Percentiles rank a stretch among this genome's conserved stretches.
phyloP scores from a whole-genome alignment of 2,329 filamentous ascomycete genomes.

The Xylariales sp. region DNA sequence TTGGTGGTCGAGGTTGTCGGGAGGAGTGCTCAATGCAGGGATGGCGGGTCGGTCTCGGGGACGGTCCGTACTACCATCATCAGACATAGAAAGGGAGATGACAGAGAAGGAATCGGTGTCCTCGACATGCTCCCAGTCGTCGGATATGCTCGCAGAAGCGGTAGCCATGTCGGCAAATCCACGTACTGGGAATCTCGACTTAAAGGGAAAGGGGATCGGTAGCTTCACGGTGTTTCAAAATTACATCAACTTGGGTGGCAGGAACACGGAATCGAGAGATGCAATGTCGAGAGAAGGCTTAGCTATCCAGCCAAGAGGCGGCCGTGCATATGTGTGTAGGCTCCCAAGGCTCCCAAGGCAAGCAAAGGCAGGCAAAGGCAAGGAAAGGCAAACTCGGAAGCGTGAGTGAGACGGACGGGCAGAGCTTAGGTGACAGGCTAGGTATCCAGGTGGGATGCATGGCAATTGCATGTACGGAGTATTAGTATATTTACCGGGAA shows the following conservation, averaged over 20 bases:
- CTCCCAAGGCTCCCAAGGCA: not conserved
- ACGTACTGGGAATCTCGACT: not conserved
- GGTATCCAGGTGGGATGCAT: slow-evolving; percentile 11
- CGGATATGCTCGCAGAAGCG: slow-evolving; percentile 29
- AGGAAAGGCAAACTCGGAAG: not conserved
- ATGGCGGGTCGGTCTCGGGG: not conserved
- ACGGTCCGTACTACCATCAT: slow-evolving; percentile 27
- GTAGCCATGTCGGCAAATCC: slow-evolving; percentile 28
- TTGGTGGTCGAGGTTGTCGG: slow-evolving; percentile 19
- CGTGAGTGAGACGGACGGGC: slow-evolving; percentile 1
- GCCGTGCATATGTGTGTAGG: slow-evolving; percentile 18
- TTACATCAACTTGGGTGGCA: not conserved
- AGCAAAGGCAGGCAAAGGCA: not conserved
- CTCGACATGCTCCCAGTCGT: slow-evolving; percentile 47
- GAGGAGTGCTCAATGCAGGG: not conserved
- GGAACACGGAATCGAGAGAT: not conserved
- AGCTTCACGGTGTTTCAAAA: not conserved
- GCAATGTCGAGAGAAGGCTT: not conserved
- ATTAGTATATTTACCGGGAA: not conserved
- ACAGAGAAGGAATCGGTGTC: slow-evolving; percentile 44
- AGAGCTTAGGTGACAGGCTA: not conserved
- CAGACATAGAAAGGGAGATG: slow-evolving; percentile 44
- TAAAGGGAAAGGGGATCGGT: not conserved
- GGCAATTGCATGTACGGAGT: not conserved
- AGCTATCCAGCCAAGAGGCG: slow-evolving; percentile 17